Base-by-base conservation (phyloP, 257 asterid species). In the Dorcoceras hygrometricum region DNA sequence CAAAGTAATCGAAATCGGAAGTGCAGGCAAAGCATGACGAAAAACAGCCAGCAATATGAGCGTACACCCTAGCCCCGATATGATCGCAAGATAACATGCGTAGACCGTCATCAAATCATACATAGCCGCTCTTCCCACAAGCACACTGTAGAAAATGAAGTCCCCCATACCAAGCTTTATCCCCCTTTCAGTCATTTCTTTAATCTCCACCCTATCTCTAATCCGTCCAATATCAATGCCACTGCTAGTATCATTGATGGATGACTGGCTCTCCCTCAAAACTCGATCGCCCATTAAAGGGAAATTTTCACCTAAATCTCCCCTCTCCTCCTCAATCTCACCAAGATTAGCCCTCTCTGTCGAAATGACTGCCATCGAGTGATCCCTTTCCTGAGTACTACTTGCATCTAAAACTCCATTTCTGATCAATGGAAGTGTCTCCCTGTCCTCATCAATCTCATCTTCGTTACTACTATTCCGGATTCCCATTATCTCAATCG, bases 81-180 rank as follows among this genome's bases (percentile, higher is more conserved):
- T 88, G 65, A 93, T 88, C 18, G 97, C 99, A 3, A 93, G 97
- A 81, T 93, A 93, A 81, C 99, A 93, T 68, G 99, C 97, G 62
- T 93, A 93, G 29, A 93, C 99, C 0, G 96, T 93, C 99, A 93
- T 84, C 78, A 93, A 51, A 85, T 93, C 99, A 78, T 85, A 93
- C 99, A 93, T 88, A 9, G 99, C 97, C 0, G 99, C 99, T 80
- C 99, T 81, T 46, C 99, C 97, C 22, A 93, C 96, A 70, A 93
- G 84, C 65, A 93, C 99, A 3, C 99, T 93, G 10, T 88, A 93
- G 79, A 93, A 93, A 23, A 93, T 84, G 50, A 93, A 93, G 71
- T 93, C 99, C 64, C 99, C 97, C 78, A 93, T 83, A 5, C 99
- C 99, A 29, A 93, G 99, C 87, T 76, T 86, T 69, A 93, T 82